Evolutionary conservation across 139 green algal species (phyloP).

Genomic region (Tetradesmus lagerheimii): DNA sequence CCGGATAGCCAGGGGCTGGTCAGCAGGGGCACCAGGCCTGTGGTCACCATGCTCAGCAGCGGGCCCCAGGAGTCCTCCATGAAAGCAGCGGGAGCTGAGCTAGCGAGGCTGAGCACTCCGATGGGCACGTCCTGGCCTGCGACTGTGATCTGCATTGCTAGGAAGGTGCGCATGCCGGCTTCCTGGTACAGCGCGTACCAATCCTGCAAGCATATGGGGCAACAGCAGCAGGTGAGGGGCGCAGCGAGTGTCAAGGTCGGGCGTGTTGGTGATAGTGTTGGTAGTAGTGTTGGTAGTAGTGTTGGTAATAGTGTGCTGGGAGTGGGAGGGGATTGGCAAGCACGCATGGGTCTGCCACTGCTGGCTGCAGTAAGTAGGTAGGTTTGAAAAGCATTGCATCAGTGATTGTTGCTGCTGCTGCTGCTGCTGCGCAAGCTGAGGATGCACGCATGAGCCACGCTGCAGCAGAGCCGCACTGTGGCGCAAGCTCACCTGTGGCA

Average conservation of each 20-base stretch:
- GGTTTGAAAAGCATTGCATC: too few species aligned
- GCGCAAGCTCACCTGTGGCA: slow-evolving; percentile 18
- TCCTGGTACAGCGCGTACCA: slow-evolving; percentile 7
- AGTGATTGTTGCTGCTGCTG: too few species aligned
- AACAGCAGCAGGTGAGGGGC: background rate
- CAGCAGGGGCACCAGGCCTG: slow-evolving; percentile 7
- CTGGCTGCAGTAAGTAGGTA: too few species aligned
- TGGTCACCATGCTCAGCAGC: background rate
- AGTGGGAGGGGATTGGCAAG: too few species aligned
- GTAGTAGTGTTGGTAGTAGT: too few species aligned
- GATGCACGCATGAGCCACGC: too few species aligned
- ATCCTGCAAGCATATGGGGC: background rate
- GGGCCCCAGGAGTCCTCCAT: background rate
- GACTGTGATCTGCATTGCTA: slow-evolving; percentile 17
- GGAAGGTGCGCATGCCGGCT: background rate
- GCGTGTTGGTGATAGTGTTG: too few species aligned
- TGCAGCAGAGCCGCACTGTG: background rate
- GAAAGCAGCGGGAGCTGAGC: background rate
- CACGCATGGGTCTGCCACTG: too few species aligned
- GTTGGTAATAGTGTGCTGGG: too few species aligned
- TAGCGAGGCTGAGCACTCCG: background rate
- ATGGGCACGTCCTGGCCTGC: slow-evolving; percentile 8
- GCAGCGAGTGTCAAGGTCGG: too few species aligned
- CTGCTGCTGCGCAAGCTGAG: too few species aligned
- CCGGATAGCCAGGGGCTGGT: slow-evolving; percentile 2